These are phyloP conservation scores for Podaxis carcinomalis DNA, from an alignment of 768 basidiomycete species.

Conservation along the genomic window DNA sequence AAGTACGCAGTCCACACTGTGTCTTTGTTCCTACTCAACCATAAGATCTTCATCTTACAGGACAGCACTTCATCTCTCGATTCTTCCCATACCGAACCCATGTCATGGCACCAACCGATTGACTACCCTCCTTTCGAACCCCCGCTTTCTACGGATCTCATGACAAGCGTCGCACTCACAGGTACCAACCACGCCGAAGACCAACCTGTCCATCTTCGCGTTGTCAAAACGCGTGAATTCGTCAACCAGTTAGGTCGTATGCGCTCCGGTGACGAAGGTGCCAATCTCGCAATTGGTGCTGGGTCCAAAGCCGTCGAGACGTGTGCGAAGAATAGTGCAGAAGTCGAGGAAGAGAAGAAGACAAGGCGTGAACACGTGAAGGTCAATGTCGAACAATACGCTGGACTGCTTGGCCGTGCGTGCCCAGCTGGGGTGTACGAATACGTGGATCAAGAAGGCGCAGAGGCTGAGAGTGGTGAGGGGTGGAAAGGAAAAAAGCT, in stretches of 20 bases:
- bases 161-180: slow-evolving; percentile 86
- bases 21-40: not conserved
- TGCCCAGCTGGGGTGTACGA: slow-evolving; percentile 98
- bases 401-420: slow-evolving; percentile 80
- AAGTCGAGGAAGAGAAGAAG: slow-evolving; percentile 35
- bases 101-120: slow-evolving; percentile 66
- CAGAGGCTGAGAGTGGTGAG: slow-evolving; percentile 28
- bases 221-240: slow-evolving; percentile 37
- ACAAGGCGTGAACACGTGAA: slow-evolving; percentile 63
- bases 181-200: slow-evolving; percentile 98
- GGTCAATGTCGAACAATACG: slow-evolving; percentile 74
- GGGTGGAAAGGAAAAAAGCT: slow-evolving; percentile 83
- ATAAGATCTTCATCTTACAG: slow-evolving; percentile 10
- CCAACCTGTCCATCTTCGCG: slow-evolving; percentile 83
- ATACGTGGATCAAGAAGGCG: slow-evolving; percentile 62
- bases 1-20: slow-evolving; percentile 18
- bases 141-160: slow-evolving; percentile 87
- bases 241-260: slow-evolving; percentile 20
- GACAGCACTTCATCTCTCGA: slow-evolving; percentile 39
- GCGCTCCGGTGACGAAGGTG: slow-evolving; percentile 7
- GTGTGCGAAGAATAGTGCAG: slow-evolving; percentile 21
- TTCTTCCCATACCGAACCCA: slow-evolving; percentile 66
- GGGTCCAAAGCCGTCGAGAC: slow-evolving; percentile 24
- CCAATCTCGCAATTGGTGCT: slow-evolving; percentile 26
- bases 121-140: slow-evolving; percentile 85